These are phyloP conservation scores for Neonectria punicea DNA, from an alignment of 2,329 filamentous ascomycete species.

Conservation along the genomic window DNA sequence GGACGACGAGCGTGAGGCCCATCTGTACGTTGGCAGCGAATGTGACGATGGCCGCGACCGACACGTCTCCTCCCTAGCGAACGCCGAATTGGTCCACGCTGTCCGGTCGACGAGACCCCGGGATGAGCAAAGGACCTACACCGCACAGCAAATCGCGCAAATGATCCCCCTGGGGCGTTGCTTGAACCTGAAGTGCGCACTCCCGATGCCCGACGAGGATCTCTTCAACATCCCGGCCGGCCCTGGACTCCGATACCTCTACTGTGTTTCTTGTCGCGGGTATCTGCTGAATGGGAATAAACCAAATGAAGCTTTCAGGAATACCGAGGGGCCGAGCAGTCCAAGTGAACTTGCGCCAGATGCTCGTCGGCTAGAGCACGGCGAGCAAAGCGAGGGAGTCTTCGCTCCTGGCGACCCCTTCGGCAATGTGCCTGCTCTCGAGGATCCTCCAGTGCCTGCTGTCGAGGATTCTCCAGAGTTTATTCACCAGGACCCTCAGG, in stretches of 20 bases:
- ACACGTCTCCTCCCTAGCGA: background rate
- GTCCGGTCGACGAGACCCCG: background rate
- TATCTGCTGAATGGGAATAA: background rate
- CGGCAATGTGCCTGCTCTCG: background rate
- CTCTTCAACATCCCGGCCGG: background rate
- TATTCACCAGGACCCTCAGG: background rate
- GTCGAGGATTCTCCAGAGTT: background rate
- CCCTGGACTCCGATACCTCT: background rate
- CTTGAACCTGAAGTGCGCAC: background rate
- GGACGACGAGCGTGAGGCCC: conserved; percentile 7
- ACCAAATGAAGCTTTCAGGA: background rate
- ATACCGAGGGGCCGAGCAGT: background rate
- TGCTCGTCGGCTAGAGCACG: background rate
- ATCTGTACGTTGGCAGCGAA: background rate
- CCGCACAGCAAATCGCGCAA: background rate
- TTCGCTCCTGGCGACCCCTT: background rate
- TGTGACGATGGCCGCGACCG: background rate
- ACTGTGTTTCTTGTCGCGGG: background rate
- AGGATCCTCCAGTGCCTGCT: background rate
- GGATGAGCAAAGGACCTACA: background rate
- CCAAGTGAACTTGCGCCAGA: background rate
- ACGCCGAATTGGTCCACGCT: background rate
- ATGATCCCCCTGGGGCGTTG: background rate
- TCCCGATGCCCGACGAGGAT: background rate
- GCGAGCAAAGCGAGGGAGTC: background rate